These are phyloP conservation scores for Nephelium lappaceum DNA, from an alignment of 345 rosid genomes.

Conservation along the genomic window DNA sequence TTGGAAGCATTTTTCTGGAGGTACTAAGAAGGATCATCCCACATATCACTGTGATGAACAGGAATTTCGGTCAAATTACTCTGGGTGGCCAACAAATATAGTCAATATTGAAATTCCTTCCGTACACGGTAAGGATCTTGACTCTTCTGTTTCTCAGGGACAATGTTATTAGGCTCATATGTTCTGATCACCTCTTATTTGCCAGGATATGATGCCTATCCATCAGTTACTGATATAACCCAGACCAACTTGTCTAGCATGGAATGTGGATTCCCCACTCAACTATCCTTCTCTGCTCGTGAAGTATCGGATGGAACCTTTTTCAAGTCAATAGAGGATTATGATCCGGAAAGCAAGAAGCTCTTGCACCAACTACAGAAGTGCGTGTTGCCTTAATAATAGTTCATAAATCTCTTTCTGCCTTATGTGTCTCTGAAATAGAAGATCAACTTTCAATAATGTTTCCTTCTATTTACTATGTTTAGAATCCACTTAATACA, in stretches of 20 bases:
- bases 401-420: constrained; percentile 8
- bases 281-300: constrained; percentile 91
- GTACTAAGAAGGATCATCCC: constrained; percentile 52
- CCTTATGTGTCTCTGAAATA: neutral
- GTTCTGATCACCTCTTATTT: constrained; percentile 27
- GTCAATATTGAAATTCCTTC: constrained; percentile 94
- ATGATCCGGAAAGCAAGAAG: constrained; percentile 95
- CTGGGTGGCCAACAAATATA: constrained; percentile 97
- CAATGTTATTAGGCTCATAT: constrained; percentile 16
- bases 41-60: constrained; percentile 74
- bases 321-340: constrained; percentile 92
- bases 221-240: constrained; percentile 60
- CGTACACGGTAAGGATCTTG: constrained; percentile 52
- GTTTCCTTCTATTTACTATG: constrained; percentile 5
- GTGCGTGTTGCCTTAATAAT: constrained; percentile 40
- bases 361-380: constrained; percentile 72
- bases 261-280: constrained; percentile 94
- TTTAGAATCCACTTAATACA: neutral
- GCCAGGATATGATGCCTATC: constrained; percentile 68
- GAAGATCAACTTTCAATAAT: neutral
- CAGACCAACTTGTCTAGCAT: constrained; percentile 66
- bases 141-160: constrained; percentile 9
- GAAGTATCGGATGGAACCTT: constrained; percentile 95
- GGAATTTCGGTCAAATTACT: constrained; percentile 77
- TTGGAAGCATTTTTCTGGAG: constrained; percentile 73